Evolutionary conservation across 2,329 filamentous ascomycete genomes (phyloP).

Genomic region (Diaporthe sp.): DNA sequence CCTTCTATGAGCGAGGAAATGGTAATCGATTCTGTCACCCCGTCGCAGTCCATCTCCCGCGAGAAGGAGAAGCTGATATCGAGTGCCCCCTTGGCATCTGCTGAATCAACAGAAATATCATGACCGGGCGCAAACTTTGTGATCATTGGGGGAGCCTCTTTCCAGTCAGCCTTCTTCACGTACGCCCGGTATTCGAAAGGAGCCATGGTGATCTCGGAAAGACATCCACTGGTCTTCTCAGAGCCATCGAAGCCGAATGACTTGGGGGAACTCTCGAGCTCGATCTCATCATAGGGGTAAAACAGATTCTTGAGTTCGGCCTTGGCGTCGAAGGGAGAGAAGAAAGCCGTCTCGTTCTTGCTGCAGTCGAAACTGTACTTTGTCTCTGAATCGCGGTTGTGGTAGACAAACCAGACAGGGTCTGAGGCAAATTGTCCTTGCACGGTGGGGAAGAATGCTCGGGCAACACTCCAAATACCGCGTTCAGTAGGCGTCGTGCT

Average conservation of each 20-base stretch:
- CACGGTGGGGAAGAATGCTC: constrained; percentile 63
- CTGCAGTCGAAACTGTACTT: constrained; percentile 71
- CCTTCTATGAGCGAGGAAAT: constrained; percentile 66
- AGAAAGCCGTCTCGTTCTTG: constrained; percentile 61
- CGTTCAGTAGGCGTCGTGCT: constrained; percentile 55
- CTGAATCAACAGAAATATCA: constrained; percentile 68
- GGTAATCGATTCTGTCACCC: constrained; percentile 62
- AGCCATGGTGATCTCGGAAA: constrained; percentile 64
- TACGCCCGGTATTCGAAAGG: constrained; percentile 73
- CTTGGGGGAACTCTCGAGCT: constrained; percentile 59
- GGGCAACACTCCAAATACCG: constrained; percentile 71
- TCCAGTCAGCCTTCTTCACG: constrained; percentile 66
- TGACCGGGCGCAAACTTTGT: constrained; percentile 74
- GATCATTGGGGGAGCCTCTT: constrained; percentile 68
- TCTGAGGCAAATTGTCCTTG: constrained; percentile 65
- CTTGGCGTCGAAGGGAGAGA: constrained; percentile 69
- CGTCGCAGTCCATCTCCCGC: constrained; percentile 71
- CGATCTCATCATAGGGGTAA: constrained; percentile 70
- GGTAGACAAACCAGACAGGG: constrained; percentile 65
- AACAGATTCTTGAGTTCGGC: constrained; percentile 75
- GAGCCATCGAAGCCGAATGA: constrained; percentile 63
- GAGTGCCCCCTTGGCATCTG: constrained; percentile 41
- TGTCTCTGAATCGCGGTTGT: constrained; percentile 62
- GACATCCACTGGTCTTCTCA: constrained; percentile 66
- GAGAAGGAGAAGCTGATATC: constrained; percentile 71